Evolutionary conservation across 192 early-diverging fungal species (phyloP).

Genomic region (Jimgerdemannia flammicorona): DNA sequence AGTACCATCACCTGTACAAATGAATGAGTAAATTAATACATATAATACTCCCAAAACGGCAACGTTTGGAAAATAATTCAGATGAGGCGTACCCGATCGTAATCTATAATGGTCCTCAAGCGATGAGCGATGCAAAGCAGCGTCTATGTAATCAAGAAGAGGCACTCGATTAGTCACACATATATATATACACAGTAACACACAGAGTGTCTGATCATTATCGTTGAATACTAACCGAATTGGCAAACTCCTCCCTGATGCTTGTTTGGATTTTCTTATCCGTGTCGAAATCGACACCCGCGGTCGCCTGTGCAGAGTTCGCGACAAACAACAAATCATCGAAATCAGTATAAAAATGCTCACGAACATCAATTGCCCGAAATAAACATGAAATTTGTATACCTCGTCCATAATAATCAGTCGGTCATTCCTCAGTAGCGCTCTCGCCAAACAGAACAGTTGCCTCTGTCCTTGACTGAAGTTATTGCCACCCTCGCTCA

Average conservation of each 20-base stretch:
- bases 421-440: constrained; percentile 55
- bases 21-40: neutral
- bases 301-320: constrained; percentile 63
- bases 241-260: constrained; percentile 68
- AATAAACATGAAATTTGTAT: constrained; percentile 37
- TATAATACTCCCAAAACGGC: no score
- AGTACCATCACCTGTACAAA: constrained; percentile 43
- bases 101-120: constrained; percentile 50
- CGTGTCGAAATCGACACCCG: constrained; percentile 80
- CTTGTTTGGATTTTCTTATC: constrained; percentile 82
- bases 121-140: constrained; percentile 51
- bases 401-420: constrained; percentile 84
- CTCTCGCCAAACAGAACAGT: constrained; percentile 67
- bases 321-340: no score
- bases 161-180: no score
- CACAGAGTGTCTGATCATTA: no score
- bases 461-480: constrained; percentile 74
- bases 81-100: constrained; percentile 29
- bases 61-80: neutral
- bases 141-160: constrained; percentile 7
- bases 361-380: neutral
- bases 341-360: no score
- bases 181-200: no score
- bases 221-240: constrained; percentile 28
- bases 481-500: constrained; percentile 76